Percentiles rank a stretch among this genome's conserved stretches.
These are phyloP conservation scores for Phytophthora quininea DNA, from an alignment of 352 stramenopile species.

Conservation along the genomic window DNA sequence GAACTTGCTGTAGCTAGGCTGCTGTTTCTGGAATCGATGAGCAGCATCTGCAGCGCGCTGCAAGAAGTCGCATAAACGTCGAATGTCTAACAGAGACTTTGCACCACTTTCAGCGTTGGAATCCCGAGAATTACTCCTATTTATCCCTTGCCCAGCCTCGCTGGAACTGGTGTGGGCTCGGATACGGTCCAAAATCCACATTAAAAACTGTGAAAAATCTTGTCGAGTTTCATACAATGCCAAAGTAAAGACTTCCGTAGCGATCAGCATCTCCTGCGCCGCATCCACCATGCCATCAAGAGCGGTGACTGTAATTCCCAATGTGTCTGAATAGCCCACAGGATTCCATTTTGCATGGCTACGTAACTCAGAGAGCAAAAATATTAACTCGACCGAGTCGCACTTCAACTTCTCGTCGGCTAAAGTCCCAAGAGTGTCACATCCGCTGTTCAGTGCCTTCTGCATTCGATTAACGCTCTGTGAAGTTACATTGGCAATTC, in stretches of 20 bases:
- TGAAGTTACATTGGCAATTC: too few relatives aligned
- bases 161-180: slow-evolving; percentile 58
- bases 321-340: slow-evolving; percentile 25
- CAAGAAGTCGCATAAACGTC: slow-evolving; percentile 61
- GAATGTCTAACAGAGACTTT: slow-evolving; percentile 68
- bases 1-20: slow-evolving; percentile 44
- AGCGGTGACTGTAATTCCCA: slow-evolving; percentile 44
- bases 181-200: slow-evolving; percentile 70
- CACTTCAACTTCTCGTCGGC: slow-evolving; percentile 45
- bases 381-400: slow-evolving; percentile 44
- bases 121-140: slow-evolving; percentile 2
- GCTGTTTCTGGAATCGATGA: slow-evolving; percentile 42
- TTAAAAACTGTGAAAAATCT: slow-evolving; percentile 68
- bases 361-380: slow-evolving; percentile 60
- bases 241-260: slow-evolving; percentile 49
- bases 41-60: slow-evolving; percentile 46
- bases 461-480: slow-evolving; percentile 72
- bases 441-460: slow-evolving; percentile 53
- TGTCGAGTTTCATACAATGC: slow-evolving; percentile 58
- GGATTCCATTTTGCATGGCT: slow-evolving; percentile 57
- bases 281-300: slow-evolving; percentile 46
- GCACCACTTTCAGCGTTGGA: neutral
- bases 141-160: slow-evolving; percentile 4
- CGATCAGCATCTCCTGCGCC: slow-evolving; percentile 44
- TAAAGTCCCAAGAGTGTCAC: slow-evolving; percentile 39